Percentiles rank a stretch among this genome's conserved stretches.
phyloP scores from a whole-genome alignment of 257 asterid species.

The Plantago ovata region DNA sequence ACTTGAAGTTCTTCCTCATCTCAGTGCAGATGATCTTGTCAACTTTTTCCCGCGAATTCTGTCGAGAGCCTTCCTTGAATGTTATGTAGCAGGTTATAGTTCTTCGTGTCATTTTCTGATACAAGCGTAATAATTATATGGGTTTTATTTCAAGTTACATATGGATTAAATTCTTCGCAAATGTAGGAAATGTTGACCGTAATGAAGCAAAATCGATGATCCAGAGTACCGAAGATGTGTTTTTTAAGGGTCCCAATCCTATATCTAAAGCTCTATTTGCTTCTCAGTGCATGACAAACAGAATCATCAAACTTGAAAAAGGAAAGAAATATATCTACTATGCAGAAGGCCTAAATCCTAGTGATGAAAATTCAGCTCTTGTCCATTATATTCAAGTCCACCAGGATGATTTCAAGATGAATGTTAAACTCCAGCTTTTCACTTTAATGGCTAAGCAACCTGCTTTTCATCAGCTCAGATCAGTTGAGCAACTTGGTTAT shows the following conservation, averaged over 20 bases:
- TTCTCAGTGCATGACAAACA: slow-evolving; percentile 77
- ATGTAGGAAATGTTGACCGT: slow-evolving; percentile 73
- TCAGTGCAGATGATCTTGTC: slow-evolving; percentile 58
- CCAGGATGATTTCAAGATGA: slow-evolving; percentile 85
- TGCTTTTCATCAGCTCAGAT: slow-evolving; percentile 97
- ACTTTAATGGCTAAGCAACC: slow-evolving; percentile 90
- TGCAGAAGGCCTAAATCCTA: slow-evolving; percentile 80
- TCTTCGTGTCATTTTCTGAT: not conserved
- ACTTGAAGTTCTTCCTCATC: slow-evolving; percentile 78
- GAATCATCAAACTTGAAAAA: slow-evolving; percentile 75
- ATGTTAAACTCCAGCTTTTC: slow-evolving; percentile 81
- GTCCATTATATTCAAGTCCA: slow-evolving; percentile 95
- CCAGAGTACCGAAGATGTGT: slow-evolving; percentile 59
- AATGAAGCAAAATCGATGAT: slow-evolving; percentile 79
- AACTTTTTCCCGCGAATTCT: slow-evolving; percentile 75
- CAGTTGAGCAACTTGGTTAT: slow-evolving; percentile 99
- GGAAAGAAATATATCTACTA: slow-evolving; percentile 58
- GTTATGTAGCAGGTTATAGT: slow-evolving; percentile 74
- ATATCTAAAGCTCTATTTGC: slow-evolving; percentile 66
- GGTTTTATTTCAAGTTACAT: slow-evolving; percentile 7
- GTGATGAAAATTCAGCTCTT: slow-evolving; percentile 90
- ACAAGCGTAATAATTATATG: slow-evolving; percentile 8
- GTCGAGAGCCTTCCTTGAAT: slow-evolving; percentile 80
- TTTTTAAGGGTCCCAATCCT: slow-evolving; percentile 63
- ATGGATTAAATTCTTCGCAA: slow-evolving; percentile 15